Base-by-base conservation (phyloP, 345 rosid species). In the Hibiscus mutabilis region DNA sequence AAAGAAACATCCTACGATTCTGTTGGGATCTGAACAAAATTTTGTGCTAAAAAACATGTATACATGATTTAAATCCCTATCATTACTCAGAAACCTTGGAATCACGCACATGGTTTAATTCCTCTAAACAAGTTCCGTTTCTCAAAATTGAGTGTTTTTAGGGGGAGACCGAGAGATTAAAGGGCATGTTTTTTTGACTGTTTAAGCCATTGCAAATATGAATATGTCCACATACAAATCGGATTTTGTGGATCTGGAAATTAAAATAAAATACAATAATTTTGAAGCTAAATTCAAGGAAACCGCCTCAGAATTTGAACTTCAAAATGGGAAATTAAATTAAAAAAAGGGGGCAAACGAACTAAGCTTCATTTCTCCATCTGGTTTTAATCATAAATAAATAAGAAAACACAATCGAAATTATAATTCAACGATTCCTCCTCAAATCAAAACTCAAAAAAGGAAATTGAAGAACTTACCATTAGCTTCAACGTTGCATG, bases 401-500 rank as follows among this genome's bases (percentile, higher is more conserved):
- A n/a, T n/a, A n/a, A n/a, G n/a, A n/a, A n/a, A n/a, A n/a, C n/a
- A n/a, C n/a, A n/a, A n/a, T n/a, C n/a, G n/a, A n/a, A n/a, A n/a
- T n/a, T n/a, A n/a, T n/a, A n/a, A n/a, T n/a, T n/a, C n/a, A n/a
- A n/a, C n/a, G n/a, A n/a, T n/a, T n/a, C n/a, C n/a, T n/a, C n/a
- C n/a, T n/a, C n/a, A n/a, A n/a, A n/a, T n/a, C n/a, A n/a, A n/a
- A n/a, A n/a, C n/a, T n/a, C n/a, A n/a, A n/a, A n/a, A n/a, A n/a
- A n/a, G n/a, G 22, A 59, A 74, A 64, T 5, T 15, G 31, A 33
- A 58, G 56, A 55, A 57, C 22, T 19, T 79, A 88, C 90, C 87
- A 52, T 82, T 84, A 25, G 77, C 70, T 8, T 84, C 85, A 40
- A 68, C 71, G 77, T 74, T 73, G 85, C 87, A 81, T 24, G 92